Conservation (phyloP, 2,329 filamentous ascomycete species). For the Metarhizium robertsii region DNA sequence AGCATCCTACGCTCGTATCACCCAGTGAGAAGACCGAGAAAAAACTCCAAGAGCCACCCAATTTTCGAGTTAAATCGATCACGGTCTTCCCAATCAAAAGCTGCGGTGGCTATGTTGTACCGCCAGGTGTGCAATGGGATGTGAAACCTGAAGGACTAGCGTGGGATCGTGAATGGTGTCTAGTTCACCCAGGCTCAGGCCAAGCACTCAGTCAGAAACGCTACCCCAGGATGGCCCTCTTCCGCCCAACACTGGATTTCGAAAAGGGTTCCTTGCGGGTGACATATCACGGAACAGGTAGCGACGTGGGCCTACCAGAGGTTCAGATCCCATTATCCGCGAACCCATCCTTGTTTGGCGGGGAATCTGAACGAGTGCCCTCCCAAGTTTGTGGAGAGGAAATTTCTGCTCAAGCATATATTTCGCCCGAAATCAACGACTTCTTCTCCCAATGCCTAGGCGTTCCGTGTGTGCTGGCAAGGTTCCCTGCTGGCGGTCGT, state of each 20-base stretch:
- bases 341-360: slow-evolving; percentile 49
- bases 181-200: slow-evolving; percentile 79
- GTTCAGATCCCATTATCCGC: slow-evolving; percentile 56
- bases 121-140: slow-evolving; percentile 58
- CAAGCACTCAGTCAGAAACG: slow-evolving; percentile 82
- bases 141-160: slow-evolving; percentile 72
- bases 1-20: not conserved
- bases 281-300: slow-evolving; percentile 29
- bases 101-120: slow-evolving; percentile 70
- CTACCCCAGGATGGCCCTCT: slow-evolving; percentile 77
- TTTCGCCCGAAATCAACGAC: slow-evolving; percentile 50
- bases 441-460: slow-evolving; percentile 73
- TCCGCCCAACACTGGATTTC: slow-evolving; percentile 68
- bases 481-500: slow-evolving; percentile 63
- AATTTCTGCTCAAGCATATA: slow-evolving; percentile 63
- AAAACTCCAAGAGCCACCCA: not conserved
- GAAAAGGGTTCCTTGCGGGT: slow-evolving; percentile 56
- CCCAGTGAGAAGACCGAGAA: not conserved
- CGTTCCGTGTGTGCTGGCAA: slow-evolving; percentile 72
- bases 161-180: slow-evolving; percentile 96
- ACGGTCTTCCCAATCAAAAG: slow-evolving; percentile 91
- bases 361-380: slow-evolving; percentile 29
- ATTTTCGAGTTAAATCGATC: slow-evolving; percentile 46
- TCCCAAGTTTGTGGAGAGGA: slow-evolving; percentile 78
- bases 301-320: slow-evolving; percentile 8